Percentiles rank a stretch among this genome's conserved stretches.
phyloP scores from a whole-genome alignment of 31 red algal species.

The Endocladia muricata region DNA sequence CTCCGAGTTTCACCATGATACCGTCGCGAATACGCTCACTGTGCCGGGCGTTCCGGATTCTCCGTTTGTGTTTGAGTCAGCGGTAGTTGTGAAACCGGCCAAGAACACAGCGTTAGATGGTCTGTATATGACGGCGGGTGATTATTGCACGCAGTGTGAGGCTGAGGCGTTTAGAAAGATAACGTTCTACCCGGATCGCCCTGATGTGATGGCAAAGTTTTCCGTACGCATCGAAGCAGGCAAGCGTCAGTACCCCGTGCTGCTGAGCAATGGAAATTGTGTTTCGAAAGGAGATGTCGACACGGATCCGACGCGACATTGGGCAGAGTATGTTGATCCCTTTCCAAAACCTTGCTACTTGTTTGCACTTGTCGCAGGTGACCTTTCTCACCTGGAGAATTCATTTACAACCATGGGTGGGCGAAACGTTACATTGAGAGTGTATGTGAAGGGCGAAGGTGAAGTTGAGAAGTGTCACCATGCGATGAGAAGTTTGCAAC shows the following conservation, averaged over 20 bases:
- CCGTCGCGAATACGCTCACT: constrained; percentile 3
- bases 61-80: constrained; percentile 57
- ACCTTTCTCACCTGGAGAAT: constrained; percentile 71
- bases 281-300: constrained; percentile 58
- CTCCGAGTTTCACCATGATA: constrained; percentile 19
- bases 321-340: constrained; percentile 80
- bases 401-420: constrained; percentile 74
- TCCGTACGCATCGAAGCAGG: constrained; percentile 52
- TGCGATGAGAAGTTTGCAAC: constrained; percentile 90
- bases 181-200: constrained; percentile 89
- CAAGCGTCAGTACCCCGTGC: constrained; percentile 70
- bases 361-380: constrained; percentile 95
- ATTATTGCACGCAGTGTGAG: constrained; percentile 97
- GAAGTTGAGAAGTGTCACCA: constrained; percentile 74
- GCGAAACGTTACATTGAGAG: constrained; percentile 59
- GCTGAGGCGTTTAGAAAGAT: constrained; percentile 97
- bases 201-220: constrained; percentile 93
- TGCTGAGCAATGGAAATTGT: constrained; percentile 93
- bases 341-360: constrained; percentile 95
- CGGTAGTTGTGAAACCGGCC: constrained; percentile 62
- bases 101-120: constrained; percentile 91
- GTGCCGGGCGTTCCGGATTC: constrained; percentile 23
- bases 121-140: constrained; percentile 83
- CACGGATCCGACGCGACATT: constrained; percentile 51
- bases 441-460: constrained; percentile 81